These are phyloP conservation scores for Mimosa bimucronata DNA, from an alignment of 306 rosid species.

Conservation along the genomic window DNA sequence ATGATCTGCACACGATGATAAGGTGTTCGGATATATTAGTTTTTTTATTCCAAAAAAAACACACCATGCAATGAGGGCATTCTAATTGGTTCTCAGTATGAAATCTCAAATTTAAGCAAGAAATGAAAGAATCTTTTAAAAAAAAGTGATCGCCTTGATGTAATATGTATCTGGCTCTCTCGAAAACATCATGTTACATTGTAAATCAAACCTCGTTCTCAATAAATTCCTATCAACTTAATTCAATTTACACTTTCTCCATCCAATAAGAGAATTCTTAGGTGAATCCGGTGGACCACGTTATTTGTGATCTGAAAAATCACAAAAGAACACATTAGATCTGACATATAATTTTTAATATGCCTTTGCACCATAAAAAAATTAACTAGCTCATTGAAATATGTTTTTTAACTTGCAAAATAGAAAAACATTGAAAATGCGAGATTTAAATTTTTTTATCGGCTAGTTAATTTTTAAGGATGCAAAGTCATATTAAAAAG, in stretches of 20 bases:
- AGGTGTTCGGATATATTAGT: not conserved
- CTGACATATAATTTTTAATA: no score
- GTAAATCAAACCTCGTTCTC: not conserved
- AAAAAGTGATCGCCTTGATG: not conserved
- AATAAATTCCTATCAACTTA: constrained; percentile 1
- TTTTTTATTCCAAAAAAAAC: not conserved
- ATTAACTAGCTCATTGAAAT: no score
- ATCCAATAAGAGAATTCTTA: no score
- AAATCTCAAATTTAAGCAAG: not conserved
- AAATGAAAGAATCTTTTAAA: not conserved
- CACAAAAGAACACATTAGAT: no score
- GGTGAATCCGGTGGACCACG: no score
- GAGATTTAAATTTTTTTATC: no score
- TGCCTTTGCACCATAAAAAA: no score
- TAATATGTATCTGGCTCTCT: constrained; percentile 13
- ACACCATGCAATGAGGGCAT: not conserved
- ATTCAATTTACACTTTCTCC: not conserved
- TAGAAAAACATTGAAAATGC: no score
- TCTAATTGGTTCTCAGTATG: not conserved
- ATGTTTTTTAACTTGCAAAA: no score
- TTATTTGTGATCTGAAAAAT: no score
- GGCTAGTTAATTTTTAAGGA: no score
- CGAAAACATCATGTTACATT: constrained; percentile 38
- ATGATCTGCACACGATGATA: not conserved
- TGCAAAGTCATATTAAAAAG: no score